Evolutionary conservation across 176 grass and related monocot species (phyloP), one percentile per base, ranked within the genome.

Genomic region (Musa beccarii): DNA sequence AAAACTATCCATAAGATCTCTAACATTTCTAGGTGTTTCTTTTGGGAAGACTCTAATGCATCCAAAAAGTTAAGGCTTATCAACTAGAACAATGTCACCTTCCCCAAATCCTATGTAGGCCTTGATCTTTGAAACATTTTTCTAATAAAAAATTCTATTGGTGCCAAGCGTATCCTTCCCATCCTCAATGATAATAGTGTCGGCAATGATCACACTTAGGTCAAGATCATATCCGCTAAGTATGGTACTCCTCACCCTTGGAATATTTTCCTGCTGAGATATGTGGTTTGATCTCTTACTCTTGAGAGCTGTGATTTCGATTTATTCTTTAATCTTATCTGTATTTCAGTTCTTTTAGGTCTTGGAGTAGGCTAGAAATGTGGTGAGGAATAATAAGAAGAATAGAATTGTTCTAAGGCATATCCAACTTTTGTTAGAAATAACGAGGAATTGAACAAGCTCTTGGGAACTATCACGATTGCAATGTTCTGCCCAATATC

Each of bases 211-310:
- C 25, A 26, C 25, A 26, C 25, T 26, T 26, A 2, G 25, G 25
- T 26, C 25, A 26, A 26, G 25, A 26, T 26, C 0, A 26, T 26
- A 26, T 26, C 25, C 25, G 25, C 25, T 26, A 26, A 26, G 25
- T 26, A 26, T 26, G 25, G 25, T 2, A 26, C 25, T 26, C 25
- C 25, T 26, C 25, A 26, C 25, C 25, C 20, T 75, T 79, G 25
- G 84, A 86, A 63, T 85, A 86, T 69, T 75, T 86, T 24, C 75
- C 79, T 1, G 84, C 75, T 24, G 79, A 86, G 84, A 57, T 63
- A 10, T 2, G 54, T 10, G 16, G 1, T 11, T 8, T 10, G 5
- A 20, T 21, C 13, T 0, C 9, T 20, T n/a, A 1, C 0, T 70
- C 12, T 51, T 2, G 7, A 11, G 1, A n/a, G 19, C 11, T 71